Evolutionary conservation across 1,284 basidiomycete genomes (phyloP).

Genomic region (Austropuccinia psidii): DNA sequence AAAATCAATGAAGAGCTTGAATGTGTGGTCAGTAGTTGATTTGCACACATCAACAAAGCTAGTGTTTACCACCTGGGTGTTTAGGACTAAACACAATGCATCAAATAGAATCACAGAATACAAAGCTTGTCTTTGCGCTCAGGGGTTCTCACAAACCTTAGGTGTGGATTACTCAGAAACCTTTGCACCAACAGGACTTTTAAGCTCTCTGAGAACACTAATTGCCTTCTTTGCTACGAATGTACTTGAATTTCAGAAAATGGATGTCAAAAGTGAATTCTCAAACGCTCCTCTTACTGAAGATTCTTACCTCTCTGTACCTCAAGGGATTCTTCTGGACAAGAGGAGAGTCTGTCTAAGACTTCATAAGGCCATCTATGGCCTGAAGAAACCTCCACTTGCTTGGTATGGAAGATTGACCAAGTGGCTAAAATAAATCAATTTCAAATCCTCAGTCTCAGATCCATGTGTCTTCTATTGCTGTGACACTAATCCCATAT

Average conservation of each 20-base stretch:
- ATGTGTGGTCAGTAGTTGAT: too few species aligned
- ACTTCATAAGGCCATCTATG: too few species aligned
- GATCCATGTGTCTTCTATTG: constrained; percentile 1
- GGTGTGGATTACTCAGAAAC: background rate
- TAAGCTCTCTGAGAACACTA: background rate
- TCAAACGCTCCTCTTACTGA: background rate
- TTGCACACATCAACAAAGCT: too few species aligned
- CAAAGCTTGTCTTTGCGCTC: background rate
- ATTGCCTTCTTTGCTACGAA: background rate
- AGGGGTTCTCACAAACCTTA: background rate
- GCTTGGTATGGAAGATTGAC: too few species aligned
- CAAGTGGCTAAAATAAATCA: background rate
- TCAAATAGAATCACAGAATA: background rate
- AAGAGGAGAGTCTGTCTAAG: too few species aligned
- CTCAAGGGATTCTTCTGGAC: too few species aligned
- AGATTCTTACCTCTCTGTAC: too few species aligned
- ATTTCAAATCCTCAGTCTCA: background rate
- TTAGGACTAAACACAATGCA: background rate
- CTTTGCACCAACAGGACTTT: background rate
- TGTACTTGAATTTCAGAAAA: background rate
- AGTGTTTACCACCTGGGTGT: background rate
- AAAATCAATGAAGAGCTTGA: background rate
- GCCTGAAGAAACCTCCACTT: too few species aligned
- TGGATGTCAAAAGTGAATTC: background rate
- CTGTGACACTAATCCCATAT: too few species aligned